Evolutionary conservation across 2,329 filamentous ascomycete species (phyloP), one percentile per base, ranked within the genome.

Genomic region (Truncatella angustata): DNA sequence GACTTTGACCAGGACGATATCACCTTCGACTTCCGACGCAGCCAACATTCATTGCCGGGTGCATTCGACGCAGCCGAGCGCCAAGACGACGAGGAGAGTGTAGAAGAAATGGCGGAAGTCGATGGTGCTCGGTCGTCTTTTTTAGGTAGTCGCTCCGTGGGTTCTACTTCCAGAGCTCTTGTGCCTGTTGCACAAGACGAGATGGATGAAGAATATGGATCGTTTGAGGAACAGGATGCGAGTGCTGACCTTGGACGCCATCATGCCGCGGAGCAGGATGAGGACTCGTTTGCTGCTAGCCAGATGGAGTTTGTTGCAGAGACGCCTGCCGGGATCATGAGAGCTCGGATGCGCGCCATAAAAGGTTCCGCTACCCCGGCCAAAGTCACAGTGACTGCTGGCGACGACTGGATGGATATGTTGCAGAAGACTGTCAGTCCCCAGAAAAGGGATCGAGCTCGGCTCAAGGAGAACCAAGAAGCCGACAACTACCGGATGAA

Each of bases 351-450:
- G 78, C 80, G 82, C 65, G 82, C 82, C 34, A 73, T 82, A 63
- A 86, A 85, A 69, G 78, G 78, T 56, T 79, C 79, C 18, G 76
- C 72, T 54, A 81, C 80, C 24, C 84, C 84, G 21, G 67, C 79
- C 21, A 82, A 78, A 58, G 73, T 83, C 49, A 81, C 85, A 57
- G 81, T 87, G 54, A 76, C 81, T 32, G 80, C 82, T 57, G 89
- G 87, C 50, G 90, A 92, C 54, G 88, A 96, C 67, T 99, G 94
- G 94, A 88, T 91, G 60, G 88, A 94, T 61, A 92, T 97, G 74
- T 79, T 99, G 57, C 90, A 91, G 68, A 91, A 91, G 60, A 97
- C 94, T 5, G 91, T 97, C 60, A 96, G 91, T 64, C 93, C 94
- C 5, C 86, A 90, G 65, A 97, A 97, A 75, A 87, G 94, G 64